A percentile compares a stretch with the other conserved stretches of the same genome.
Evolutionary conservation across 225 moss, liverwort and hornwort species (phyloP).

Genomic region (Pseudoscleropodium purum): DNA sequence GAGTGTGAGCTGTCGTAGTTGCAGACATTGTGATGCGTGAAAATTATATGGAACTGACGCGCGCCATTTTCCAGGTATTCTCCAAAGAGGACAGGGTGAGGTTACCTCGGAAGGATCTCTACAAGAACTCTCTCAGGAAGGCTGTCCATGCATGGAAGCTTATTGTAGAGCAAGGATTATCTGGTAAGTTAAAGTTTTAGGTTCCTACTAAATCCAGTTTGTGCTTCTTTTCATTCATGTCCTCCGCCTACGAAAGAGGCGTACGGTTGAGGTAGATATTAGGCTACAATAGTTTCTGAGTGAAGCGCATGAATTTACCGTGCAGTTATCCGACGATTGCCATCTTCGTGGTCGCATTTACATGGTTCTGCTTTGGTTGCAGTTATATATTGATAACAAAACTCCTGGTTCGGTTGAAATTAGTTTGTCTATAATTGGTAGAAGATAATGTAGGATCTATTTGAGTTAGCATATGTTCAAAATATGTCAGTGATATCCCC

Average conservation of each 20-base stretch:
- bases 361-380: background rate
- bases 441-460: background rate
- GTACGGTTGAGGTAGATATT: background rate
- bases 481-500: background rate
- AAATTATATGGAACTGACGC: background rate
- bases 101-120: slow-evolving; percentile 69
- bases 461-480: background rate
- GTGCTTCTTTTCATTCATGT: background rate
- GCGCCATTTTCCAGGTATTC: slow-evolving; percentile 39
- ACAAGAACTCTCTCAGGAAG: slow-evolving; percentile 61
- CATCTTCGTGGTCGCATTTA: background rate
- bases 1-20: background rate
- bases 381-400: background rate
- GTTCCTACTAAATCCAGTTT: background rate
- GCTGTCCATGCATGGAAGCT: slow-evolving; percentile 75
- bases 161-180: slow-evolving; percentile 48
- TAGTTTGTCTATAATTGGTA: background rate
- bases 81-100: slow-evolving; percentile 65
- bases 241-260: background rate
- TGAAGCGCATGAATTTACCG: background rate
- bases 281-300: background rate
- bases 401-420: background rate
- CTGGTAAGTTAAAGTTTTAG: slow-evolving; percentile 32
- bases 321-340: background rate
- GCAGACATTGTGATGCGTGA: background rate